A percentile compares a stretch with the other conserved stretches of the same genome.
Evolutionary conservation across 106 monocot species (phyloP).

Genomic region (Agapanthus africanus): DNA sequence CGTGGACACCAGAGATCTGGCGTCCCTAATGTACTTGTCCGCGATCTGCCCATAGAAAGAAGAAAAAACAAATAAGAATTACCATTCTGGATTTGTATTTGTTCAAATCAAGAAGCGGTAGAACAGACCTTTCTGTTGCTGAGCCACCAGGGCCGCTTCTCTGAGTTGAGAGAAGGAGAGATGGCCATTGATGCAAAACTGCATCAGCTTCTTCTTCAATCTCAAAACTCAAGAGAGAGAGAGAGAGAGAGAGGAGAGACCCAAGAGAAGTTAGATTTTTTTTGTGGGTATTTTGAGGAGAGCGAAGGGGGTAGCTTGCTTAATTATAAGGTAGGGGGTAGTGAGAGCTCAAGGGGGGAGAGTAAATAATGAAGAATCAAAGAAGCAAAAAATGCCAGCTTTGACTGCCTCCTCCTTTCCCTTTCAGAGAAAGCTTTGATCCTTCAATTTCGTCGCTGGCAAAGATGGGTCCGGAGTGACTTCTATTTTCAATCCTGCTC

Average conservation of each 20-base stretch:
- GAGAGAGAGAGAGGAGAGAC: no score
- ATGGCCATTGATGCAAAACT: background rate
- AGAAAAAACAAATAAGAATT: background rate
- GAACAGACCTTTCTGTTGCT: conserved; percentile 3
- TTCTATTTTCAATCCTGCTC: no score
- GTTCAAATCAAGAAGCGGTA: no score
- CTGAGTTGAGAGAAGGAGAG: background rate
- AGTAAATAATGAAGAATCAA: background rate
- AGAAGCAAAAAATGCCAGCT: conserved; percentile 17
- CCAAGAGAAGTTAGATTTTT: background rate
- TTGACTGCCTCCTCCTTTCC: conserved; percentile 23
- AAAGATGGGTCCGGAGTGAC: no score
- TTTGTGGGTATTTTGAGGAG: background rate
- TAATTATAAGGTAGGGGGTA: background rate
- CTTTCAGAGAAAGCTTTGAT: conserved; percentile 30
- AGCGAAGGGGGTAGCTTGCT: background rate
- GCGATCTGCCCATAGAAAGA: conserved; percentile 32
- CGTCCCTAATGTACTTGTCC: conserved; percentile 54
- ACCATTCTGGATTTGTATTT: no score
- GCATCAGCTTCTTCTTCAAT: background rate
- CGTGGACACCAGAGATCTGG: conserved; percentile 48
- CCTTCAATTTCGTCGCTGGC: conserved; percentile 51
- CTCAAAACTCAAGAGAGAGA: background rate
- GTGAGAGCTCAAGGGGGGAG: background rate
- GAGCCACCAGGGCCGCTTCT: conserved; percentile 3